These are phyloP conservation scores for Delphinella strobiligena DNA, from an alignment of 2,329 filamentous ascomycete species.

Conservation along the genomic window DNA sequence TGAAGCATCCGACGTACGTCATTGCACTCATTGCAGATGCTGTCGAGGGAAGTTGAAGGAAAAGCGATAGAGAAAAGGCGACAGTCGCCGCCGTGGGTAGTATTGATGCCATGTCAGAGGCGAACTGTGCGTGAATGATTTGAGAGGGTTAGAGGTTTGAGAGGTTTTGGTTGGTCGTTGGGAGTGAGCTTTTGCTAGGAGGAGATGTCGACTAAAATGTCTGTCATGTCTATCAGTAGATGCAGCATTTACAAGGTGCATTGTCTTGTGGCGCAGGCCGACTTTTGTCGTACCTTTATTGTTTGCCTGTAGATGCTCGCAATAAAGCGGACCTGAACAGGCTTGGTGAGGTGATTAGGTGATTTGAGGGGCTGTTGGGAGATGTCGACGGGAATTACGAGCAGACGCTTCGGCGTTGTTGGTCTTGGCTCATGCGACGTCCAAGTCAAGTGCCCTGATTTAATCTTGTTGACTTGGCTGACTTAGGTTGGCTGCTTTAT, in stretches of 20 bases:
- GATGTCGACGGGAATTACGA: too few relatives aligned
- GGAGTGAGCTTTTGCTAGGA: neutral
- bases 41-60: constrained; percentile 4
- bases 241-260: too few relatives aligned
- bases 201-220: neutral
- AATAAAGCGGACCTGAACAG: neutral
- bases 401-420: neutral
- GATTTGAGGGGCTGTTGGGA: neutral
- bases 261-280: neutral
- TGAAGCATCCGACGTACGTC: constrained; percentile 40
- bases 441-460: constrained; percentile 1
- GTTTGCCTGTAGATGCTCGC: neutral
- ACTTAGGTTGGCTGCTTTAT: neutral
- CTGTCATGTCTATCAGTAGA: neutral
- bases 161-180: neutral
- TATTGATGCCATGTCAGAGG: neutral
- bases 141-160: neutral
- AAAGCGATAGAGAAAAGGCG: constrained; percentile 5
- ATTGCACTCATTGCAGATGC: constrained; percentile 8
- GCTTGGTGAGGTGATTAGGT: neutral
- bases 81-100: constrained; percentile 2
- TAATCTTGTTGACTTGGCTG: constrained; percentile 2
- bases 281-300: neutral
- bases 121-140: neutral
- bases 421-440: neutral